A percentile compares a stretch with the other conserved stretches of the same genome.
Conservation (phyloP, 805 yeast genomes). For the Ogataea polymorpha region DNA sequence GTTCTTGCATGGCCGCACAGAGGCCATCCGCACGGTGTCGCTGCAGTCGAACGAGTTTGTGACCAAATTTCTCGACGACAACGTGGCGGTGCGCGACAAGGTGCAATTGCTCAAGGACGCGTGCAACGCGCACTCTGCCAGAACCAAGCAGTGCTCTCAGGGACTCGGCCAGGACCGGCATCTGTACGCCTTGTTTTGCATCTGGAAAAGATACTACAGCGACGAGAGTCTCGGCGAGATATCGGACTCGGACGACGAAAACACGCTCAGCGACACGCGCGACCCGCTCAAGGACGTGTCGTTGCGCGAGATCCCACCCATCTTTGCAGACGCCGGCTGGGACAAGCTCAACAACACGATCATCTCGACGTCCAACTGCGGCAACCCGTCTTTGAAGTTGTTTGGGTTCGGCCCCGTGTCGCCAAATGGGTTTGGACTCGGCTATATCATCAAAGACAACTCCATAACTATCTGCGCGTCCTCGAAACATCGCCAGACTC, state of each 20-base stretch:
- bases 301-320: slow-evolving; percentile 54
- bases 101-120: slow-evolving; percentile 61
- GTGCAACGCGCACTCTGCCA: slow-evolving; percentile 63
- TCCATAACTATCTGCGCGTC: slow-evolving; percentile 78
- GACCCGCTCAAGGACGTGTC: slow-evolving; percentile 23
- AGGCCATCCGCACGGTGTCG: slow-evolving; percentile 84
- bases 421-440: slow-evolving; percentile 90
- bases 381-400: slow-evolving; percentile 80
- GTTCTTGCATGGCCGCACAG: slow-evolving; percentile 88
- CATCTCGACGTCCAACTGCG: slow-evolving; percentile 84
- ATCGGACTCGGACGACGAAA: slow-evolving; percentile 32
- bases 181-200: slow-evolving; percentile 79
- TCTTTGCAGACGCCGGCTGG: slow-evolving; percentile 89
- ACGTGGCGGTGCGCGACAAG: slow-evolving; percentile 56
- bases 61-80: slow-evolving; percentile 73
- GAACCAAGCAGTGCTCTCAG: slow-evolving; percentile 63
- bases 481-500: slow-evolving; percentile 85
- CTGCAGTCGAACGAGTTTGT: slow-evolving; percentile 78
- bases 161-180: slow-evolving; percentile 95
- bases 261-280: slow-evolving; percentile 30
- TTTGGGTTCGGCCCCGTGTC: slow-evolving; percentile 93
- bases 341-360: slow-evolving; percentile 76
- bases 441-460: slow-evolving; percentile 80
- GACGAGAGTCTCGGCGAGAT: slow-evolving; percentile 27
- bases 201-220: slow-evolving; percentile 68